Base-by-base conservation (phyloP, 1,284 basidiomycete genomes). In the Trichosporon inkin region DNA sequence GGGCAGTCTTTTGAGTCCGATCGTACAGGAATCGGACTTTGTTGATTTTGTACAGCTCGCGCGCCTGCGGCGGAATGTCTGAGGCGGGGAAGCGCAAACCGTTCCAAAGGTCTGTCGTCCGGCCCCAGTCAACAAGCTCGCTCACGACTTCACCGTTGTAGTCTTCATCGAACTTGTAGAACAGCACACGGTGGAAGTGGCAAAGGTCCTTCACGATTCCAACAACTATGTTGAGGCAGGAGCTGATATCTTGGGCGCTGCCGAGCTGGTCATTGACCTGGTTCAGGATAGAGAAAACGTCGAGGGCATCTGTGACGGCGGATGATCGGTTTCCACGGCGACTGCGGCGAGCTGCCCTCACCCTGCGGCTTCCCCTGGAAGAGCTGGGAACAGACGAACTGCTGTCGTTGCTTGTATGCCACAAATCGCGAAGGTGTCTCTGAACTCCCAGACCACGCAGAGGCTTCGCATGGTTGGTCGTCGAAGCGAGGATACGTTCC, bases 211-310 rank as follows among this genome's bases (percentile, higher is more conserved):
- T 88, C 63, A 92, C 83, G 20, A 92, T 82, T 3, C 90, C 89
- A 7, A 89, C 89, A 0, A 85, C 84, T 54, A 92, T 83, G 69
- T 90, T 88, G 71, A 92, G 78, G 73, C 92, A 90, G 16, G 80
- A 79, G 8, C 88, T 84, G 55, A 93, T 74, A 66, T 90, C 87
- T 0, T 82, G 80, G 2, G 89, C 86, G 4, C 82, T 82, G 0
- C 85, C 85, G 6, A 92, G 82, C 75, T 93, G 90, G 65, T 92
- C 88, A 73, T 91, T 92, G 70, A 92, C 88, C 75, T 93, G 89
- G 28, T 84, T 83, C 68, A 92, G 84, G 7, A 92, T 85, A 0
- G 87, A 85, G 64, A 92, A 88, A 1, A 90, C 83, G 69, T 92
- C 88, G 84, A 91, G 78, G 77, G 88, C 87, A 8, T 86, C 87